Evolutionary conservation across 768 basidiomycete species (phyloP).

Genomic region (Mycena capillaripes): DNA sequence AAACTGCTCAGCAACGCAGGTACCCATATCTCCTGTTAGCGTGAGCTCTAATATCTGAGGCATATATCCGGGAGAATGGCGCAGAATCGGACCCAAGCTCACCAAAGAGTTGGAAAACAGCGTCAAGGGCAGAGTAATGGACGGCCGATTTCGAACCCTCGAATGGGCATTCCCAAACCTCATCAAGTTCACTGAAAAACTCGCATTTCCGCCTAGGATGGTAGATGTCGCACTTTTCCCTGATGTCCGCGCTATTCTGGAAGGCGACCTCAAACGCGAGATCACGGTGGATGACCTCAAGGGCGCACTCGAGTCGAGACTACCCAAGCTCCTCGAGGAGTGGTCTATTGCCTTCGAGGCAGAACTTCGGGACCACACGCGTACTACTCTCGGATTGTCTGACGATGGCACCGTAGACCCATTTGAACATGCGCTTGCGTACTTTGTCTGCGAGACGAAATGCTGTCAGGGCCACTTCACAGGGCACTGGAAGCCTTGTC

Average conservation of each 20-base stretch:
- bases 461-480: conserved; percentile 23
- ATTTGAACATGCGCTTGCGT: conserved; percentile 11
- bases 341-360: conserved; percentile 13
- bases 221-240: conserved; percentile 13
- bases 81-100: conserved; percentile 3
- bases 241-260: conserved; percentile 16
- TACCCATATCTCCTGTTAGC: not conserved
- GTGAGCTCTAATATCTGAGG: not conserved
- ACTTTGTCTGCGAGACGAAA: not conserved
- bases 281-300: not conserved
- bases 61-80: conserved; percentile 9
- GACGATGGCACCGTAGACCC: conserved; percentile 4
- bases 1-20: conserved; percentile 13
- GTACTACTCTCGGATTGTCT: not conserved
- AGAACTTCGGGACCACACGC: conserved; percentile 6
- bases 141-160: not conserved
- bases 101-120: not conserved
- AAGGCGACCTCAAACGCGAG: conserved; percentile 1
- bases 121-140: not conserved
- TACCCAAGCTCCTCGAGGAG: conserved; percentile 1
- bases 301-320: not conserved
- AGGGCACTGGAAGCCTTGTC: not conserved
- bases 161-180: not conserved
- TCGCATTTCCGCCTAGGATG: conserved; percentile 11
- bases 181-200: not conserved